These are phyloP conservation scores for Pugionium dolabratum DNA, from an alignment of 345 rosid genomes.

Conservation along the genomic window DNA sequence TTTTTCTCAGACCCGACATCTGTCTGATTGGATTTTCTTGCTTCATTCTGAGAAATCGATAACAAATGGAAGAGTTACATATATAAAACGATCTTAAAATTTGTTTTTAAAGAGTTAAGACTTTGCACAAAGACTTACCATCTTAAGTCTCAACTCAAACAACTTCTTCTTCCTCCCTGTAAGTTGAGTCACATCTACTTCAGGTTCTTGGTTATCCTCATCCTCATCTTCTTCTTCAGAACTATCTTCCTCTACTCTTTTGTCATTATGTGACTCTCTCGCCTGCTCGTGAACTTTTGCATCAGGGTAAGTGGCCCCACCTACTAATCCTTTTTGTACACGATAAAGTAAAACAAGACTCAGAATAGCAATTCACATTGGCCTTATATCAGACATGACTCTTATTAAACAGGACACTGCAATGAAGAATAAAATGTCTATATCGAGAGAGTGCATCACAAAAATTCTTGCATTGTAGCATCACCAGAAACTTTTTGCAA, in stretches of 20 bases:
- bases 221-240: conserved; percentile 50
- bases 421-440: background rate
- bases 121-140: conserved; percentile 51
- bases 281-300: conserved; percentile 35
- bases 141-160: conserved; percentile 80
- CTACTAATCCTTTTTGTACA: conserved; percentile 39
- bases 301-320: conserved; percentile 32
- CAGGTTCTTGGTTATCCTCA: conserved; percentile 48
- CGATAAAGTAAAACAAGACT: conserved; percentile 3
- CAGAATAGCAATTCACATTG: background rate
- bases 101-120: background rate
- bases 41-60: conserved; percentile 56
- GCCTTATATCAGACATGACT: background rate
- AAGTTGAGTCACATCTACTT: conserved; percentile 64
- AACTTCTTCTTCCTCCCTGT: conserved; percentile 81
- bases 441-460: background rate
- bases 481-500: background rate
- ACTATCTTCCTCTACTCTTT: conserved; percentile 44
- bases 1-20: conserved; percentile 91
- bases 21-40: conserved; percentile 84
- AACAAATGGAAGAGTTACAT: background rate
- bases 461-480: background rate
- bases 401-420: background rate
- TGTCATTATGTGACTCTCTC: conserved; percentile 42
- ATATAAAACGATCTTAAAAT: conserved; percentile 14